Evolutionary conservation across 164 flowering plant species (phyloP).

Genomic region (Vitis cinerea): DNA sequence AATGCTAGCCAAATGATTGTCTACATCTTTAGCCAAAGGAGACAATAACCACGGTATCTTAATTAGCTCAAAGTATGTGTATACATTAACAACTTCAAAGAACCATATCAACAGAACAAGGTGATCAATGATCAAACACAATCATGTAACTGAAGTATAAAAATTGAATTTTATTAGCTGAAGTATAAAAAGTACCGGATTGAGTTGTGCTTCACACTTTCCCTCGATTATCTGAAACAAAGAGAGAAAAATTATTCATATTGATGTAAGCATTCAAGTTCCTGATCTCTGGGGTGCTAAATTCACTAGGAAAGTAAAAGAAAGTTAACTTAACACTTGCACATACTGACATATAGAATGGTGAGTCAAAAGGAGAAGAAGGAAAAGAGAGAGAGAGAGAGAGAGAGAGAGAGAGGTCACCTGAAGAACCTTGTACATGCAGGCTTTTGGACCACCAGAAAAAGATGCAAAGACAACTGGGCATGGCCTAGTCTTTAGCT

Average conservation of each 20-base stretch:
- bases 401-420: constrained; percentile 27
- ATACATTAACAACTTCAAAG: neutral
- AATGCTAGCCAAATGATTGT: neutral
- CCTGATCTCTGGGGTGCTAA: too few species aligned
- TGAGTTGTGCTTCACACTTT: constrained; percentile 37
- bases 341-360: too few species aligned
- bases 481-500: constrained; percentile 62
- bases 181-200: constrained; percentile 41
- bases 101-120: neutral
- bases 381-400: too few species aligned
- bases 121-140: neutral
- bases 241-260: neutral
- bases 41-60: neutral
- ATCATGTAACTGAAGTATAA: neutral
- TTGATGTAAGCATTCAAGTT: neutral
- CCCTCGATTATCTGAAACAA: constrained; percentile 76
- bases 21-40: neutral
- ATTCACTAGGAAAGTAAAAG: neutral
- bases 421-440: constrained; percentile 96
- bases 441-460: constrained; percentile 94
- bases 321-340: neutral
- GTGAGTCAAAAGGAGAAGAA: too few species aligned
- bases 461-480: constrained; percentile 89
- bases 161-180: neutral
- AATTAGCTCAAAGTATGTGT: neutral